These are phyloP conservation scores for Thalassiosira ordinaria DNA, from an alignment of 352 stramenopile species.

Conservation along the genomic window DNA sequence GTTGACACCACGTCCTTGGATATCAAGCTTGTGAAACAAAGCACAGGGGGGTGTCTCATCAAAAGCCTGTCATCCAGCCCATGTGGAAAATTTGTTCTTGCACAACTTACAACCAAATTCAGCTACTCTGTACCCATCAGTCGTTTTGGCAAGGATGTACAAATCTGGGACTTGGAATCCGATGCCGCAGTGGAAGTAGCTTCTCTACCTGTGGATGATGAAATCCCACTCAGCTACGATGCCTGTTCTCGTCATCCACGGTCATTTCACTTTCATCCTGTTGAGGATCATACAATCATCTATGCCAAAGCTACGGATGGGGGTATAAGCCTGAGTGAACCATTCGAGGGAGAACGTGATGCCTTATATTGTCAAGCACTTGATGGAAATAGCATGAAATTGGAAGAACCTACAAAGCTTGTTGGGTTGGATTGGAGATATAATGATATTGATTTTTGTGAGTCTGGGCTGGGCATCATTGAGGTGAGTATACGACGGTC, in stretches of 20 bases:
- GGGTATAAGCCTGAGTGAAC: constrained; percentile 28
- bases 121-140: constrained; percentile 51
- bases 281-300: constrained; percentile 27
- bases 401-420: constrained; percentile 34
- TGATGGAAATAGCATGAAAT: constrained; percentile 24
- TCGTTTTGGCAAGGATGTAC: constrained; percentile 47
- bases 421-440: constrained; percentile 56
- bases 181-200: constrained; percentile 7
- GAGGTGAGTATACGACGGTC: too few relatives aligned
- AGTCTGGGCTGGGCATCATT: constrained; percentile 36
- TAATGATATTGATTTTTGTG: constrained; percentile 39
- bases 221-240: constrained; percentile 57
- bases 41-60: constrained; percentile 31
- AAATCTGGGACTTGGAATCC: constrained; percentile 53
- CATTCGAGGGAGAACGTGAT: constrained; percentile 51
- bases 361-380: constrained; percentile 39
- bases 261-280: constrained; percentile 48
- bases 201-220: constrained; percentile 52
- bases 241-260: constrained; percentile 52
- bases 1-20: constrained; percentile 14
- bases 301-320: constrained; percentile 50
- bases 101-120: constrained; percentile 32
- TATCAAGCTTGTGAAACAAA: constrained; percentile 30
- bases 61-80: constrained; percentile 36
- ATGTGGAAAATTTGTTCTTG: constrained; percentile 35